Evolutionary conservation across 805 yeast genomes (phyloP).

Genomic region (Cyberlindnera meyerae): DNA sequence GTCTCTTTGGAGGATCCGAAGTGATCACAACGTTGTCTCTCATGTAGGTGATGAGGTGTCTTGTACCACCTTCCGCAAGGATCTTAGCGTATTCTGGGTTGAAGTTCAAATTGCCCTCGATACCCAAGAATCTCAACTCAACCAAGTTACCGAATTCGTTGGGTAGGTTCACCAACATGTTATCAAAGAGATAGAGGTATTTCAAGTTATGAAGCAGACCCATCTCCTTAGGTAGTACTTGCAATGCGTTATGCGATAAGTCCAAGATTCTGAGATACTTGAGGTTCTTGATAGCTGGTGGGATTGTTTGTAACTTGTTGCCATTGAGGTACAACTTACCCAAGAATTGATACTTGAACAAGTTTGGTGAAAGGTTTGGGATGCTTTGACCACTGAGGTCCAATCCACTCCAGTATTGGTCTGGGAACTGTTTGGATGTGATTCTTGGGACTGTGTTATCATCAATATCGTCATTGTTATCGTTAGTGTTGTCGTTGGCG

Average conservation of each 20-base stretch:
- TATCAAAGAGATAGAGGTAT: conserved; percentile 84
- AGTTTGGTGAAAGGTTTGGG: conserved; percentile 58
- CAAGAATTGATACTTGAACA: conserved; percentile 78
- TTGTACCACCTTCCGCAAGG: conserved; percentile 77
- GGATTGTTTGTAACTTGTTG: conserved; percentile 66
- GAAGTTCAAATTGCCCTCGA: conserved; percentile 83
- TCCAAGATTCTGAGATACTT: conserved; percentile 77
- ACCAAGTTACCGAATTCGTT: conserved; percentile 79
- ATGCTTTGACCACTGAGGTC: conserved; percentile 91
- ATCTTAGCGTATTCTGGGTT: conserved; percentile 59
- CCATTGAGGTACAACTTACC: conserved; percentile 86
- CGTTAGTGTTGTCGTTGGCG: conserved; percentile 36
- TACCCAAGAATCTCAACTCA: conserved; percentile 81
- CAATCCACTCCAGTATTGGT: conserved; percentile 90
- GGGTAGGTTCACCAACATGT: conserved; percentile 71
- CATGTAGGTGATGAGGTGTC: conserved; percentile 71
- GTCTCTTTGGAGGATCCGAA: conserved; percentile 65
- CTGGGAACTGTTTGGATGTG: conserved; percentile 45
- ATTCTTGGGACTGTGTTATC: conserved; percentile 68
- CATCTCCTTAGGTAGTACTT: conserved; percentile 73
- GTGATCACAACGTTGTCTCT: conserved; percentile 78
- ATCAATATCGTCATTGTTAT: conserved; percentile 28
- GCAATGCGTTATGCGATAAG: conserved; percentile 70
- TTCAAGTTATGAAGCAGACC: conserved; percentile 79
- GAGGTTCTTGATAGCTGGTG: conserved; percentile 62